Evolutionary conservation across 2,329 filamentous ascomycete species (phyloP), one percentile per base, ranked within the genome.

Genomic region (Teratosphaeria pseudoeucalypti): DNA sequence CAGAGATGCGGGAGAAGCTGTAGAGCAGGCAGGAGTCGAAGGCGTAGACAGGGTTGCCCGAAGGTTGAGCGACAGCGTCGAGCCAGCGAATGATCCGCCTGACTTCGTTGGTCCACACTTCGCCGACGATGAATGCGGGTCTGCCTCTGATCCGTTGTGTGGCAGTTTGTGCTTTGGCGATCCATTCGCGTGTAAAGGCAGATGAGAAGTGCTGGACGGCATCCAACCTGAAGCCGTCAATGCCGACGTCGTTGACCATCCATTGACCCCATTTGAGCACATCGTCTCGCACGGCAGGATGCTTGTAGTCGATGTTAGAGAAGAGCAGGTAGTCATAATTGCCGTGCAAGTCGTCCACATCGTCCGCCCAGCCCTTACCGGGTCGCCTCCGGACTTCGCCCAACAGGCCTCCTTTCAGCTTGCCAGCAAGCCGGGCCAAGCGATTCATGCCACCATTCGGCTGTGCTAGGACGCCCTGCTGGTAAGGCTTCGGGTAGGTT

Each of bases 241-340:
- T 74, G 0, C 81, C 81, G 0, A 88, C 69, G 61, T 85, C 77
- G 6, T 81, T 74, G 0, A 81, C 79, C 59, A 90, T 77, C 87
- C 87, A 90, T 4, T 80, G 74, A 1, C 83, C 84, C 87, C 87
- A 90, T 56, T 79, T 77, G 58, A 85, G 76, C 3, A 89, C 79
- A 63, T 90, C 87, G 3, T 79, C 71, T 37, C 79, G 77, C 10
- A 89, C 86, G 64, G 88, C 86, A 0, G 78, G 77, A 60, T 87
- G 80, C 2, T 75, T 72, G 69, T 87, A 86, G 71, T 89, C 86
- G 47, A 90, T 71, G 70, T 90, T 84, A 6, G 84, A 83, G 65
- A 88, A 89, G 84, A 90, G 88, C 16, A 89, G 78, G 67, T 85
- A 89, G 70, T 86, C 83, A 52, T 73, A 75, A 67, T 90, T 90